Base-by-base conservation (phyloP, 306 rosid genomes). In the Lathyrus oleraceus region DNA sequence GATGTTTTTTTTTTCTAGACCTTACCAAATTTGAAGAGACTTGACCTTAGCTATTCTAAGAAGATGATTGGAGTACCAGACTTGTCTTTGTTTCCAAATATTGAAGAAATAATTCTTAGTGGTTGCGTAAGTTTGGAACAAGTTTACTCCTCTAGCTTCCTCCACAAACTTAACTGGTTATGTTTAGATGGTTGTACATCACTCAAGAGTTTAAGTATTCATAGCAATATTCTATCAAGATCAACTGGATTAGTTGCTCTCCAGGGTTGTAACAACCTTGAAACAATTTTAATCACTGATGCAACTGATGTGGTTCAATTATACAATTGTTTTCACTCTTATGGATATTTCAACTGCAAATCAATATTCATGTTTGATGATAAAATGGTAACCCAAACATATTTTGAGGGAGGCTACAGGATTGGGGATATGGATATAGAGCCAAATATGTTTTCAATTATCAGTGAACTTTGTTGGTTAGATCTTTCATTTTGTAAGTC, bases 11-110 rank as follows among this genome's bases (percentile, higher is more conserved):
- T 30, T 30, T 30, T 30, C 4, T 70, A 78, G 82, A 10, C 2
- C 49, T 43, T 78, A 10, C 75, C 78, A 0, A 78, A 67, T 5
- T 78, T 78, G 75, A 78, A 59, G 67, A 72, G 75, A 13, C 64
- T 78, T 2, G 10, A 72, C 59, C 61, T 78, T 6, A 14, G 71
- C 30, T 0, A 2, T 40, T 78, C 78, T 32, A 0, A 0, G 53
- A 30, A 72, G 1, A 14, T 78, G 8, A 20, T 6, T 17, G 5
- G 10, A 72, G 6, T 78, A 14, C 82, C 75, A 8, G 66, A 78
- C 32, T 52, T 78, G 1, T 49, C 42, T 19, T 68, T 17, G 0
- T 60, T 3, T 13, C 75, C 82, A 60, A 67, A 60, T 42, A 72
- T 72, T 78, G 78, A 78, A 67, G 78, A 78, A 60, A 42, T 78